These are phyloP conservation scores for Ascocoryne sarcoides DNA, from an alignment of 2,329 filamentous ascomycete genomes.

Conservation along the genomic window DNA sequence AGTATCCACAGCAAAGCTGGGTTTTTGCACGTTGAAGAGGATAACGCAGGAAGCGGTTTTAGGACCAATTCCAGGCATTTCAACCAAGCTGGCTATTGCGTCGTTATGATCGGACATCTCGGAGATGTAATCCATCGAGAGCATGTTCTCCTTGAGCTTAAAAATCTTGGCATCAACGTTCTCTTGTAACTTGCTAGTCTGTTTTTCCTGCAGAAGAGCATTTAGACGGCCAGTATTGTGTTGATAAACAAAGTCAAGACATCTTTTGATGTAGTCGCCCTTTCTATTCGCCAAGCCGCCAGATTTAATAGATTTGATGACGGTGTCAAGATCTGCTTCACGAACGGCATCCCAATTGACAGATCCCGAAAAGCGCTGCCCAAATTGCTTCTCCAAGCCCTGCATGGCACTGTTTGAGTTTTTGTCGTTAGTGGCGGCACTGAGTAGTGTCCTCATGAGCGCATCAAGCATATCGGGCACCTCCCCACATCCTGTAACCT, in stretches of 20 bases:
- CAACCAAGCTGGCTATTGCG: constrained; percentile 42
- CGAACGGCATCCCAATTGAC: constrained; percentile 69
- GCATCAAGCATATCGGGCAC: constrained; percentile 47
- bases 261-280: constrained; percentile 62
- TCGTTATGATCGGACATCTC: constrained; percentile 34
- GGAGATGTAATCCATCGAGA: constrained; percentile 47
- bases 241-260: constrained; percentile 62
- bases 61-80: constrained; percentile 44
- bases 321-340: constrained; percentile 44
- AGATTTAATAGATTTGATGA: constrained; percentile 60
- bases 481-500: constrained; percentile 58
- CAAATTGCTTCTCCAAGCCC: constrained; percentile 56
- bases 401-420: constrained; percentile 56
- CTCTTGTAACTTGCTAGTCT: constrained; percentile 33
- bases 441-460: constrained; percentile 43
- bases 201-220: constrained; percentile 37
- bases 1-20: constrained; percentile 50
- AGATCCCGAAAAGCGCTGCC: constrained; percentile 53
- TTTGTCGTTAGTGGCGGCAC: constrained; percentile 40
- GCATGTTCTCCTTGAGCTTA: constrained; percentile 46
- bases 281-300: constrained; percentile 67
- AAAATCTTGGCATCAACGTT: constrained; percentile 43
- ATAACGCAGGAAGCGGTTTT: constrained; percentile 49
- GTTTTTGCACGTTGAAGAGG: constrained; percentile 45
- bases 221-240: constrained; percentile 52